Evolutionary conservation across 768 basidiomycete genomes (phyloP), one percentile per base, ranked within the genome.

Genomic region (Leccinum broughii): DNA sequence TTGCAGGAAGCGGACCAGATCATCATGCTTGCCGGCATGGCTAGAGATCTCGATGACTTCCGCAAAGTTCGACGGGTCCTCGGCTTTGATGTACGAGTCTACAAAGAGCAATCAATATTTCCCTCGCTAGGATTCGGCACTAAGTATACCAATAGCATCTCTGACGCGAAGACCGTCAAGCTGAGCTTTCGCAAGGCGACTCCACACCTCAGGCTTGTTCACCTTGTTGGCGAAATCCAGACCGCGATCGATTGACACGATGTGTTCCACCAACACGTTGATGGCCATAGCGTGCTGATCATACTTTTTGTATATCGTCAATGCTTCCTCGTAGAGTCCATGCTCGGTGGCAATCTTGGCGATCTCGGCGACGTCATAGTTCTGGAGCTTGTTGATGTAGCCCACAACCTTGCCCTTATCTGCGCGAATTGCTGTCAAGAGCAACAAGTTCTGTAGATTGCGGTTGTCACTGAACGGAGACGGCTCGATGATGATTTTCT

Each of bases 371-470:
- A 88, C 83, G 71, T 99, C 96, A 70, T 98, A 98, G 72, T 95
- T 93, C 73, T 94, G 86, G 34, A 99, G 84, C 76, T 95, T 95
- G 81, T 95, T 93, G 81, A 99, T 98, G 74, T 98, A 98, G 30
- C 89, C 88, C 64, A 98, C 93, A 50, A 99, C 97, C 77, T 98
- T 97, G 71, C 95, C 95, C 78, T 97, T 97, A 77, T 98, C 97
- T 4, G 96, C 92, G 58, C 95, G 92, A 68, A 99, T 92, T 51
- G 97, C 94, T 8, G 97, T 99, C 62, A 99, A 81, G 68, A 99
- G 81, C 57, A 99, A 77, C 58, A 99, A 82, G 75, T 97, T 98
- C 79, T 99, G 96, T 37, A 99, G 82, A 72, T 94, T 98, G 70
- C 86, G 87, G 80, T 99, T 98, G 77, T 99, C 97, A 71, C 89